phyloP scores from a whole-genome alignment of 495 filamentous ascomycete genomes.

The Aspergillus bridgeri region DNA sequence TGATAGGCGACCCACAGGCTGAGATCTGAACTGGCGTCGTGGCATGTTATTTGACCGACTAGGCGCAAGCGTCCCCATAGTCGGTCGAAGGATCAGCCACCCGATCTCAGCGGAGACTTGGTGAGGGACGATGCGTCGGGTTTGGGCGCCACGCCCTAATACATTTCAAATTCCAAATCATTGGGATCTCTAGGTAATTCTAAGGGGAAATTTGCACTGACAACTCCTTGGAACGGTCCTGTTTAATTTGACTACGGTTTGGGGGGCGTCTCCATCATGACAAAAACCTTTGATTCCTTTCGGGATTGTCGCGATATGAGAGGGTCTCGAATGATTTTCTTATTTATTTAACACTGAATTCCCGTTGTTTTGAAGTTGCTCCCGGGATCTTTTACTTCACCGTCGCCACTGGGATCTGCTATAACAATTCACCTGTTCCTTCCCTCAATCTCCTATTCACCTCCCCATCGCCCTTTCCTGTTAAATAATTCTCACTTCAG shows the following conservation, averaged over 20 bases:
- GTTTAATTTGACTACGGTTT: slow-evolving; percentile 3
- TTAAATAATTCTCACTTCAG: background rate
- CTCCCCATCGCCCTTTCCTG: background rate
- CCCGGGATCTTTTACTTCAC: background rate
- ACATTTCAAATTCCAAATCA: slow-evolving; percentile 21
- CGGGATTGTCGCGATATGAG: background rate
- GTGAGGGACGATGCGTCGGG: slow-evolving; percentile 15
- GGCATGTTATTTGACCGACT: slow-evolving; percentile 12
- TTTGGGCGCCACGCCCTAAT: slow-evolving; percentile 19
- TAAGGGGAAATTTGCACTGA: slow-evolving; percentile 23
- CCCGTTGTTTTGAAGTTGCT: slow-evolving; percentile 9
- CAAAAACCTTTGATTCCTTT: slow-evolving; percentile 10
- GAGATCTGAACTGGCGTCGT: slow-evolving; percentile 13
- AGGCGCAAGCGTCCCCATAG: slow-evolving; percentile 18
- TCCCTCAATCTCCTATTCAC: background rate
- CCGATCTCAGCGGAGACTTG: slow-evolving; percentile 20
- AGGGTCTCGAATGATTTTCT: slow-evolving; percentile 9
- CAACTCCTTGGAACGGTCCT: background rate
- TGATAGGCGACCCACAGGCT: slow-evolving; percentile 18
- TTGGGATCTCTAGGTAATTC: slow-evolving; percentile 8
- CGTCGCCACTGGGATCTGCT: slow-evolving; percentile 1
- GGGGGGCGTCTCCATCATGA: slow-evolving; percentile 15
- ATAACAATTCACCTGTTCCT: slow-evolving; percentile 15
- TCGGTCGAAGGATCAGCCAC: slow-evolving; percentile 17
- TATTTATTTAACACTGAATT: slow-evolving; percentile 21